A percentile compares a stretch with the other conserved stretches of the same genome.
Conservation (phyloP, 2,329 filamentous ascomycete species). For the Colletotrichum abscissum region DNA sequence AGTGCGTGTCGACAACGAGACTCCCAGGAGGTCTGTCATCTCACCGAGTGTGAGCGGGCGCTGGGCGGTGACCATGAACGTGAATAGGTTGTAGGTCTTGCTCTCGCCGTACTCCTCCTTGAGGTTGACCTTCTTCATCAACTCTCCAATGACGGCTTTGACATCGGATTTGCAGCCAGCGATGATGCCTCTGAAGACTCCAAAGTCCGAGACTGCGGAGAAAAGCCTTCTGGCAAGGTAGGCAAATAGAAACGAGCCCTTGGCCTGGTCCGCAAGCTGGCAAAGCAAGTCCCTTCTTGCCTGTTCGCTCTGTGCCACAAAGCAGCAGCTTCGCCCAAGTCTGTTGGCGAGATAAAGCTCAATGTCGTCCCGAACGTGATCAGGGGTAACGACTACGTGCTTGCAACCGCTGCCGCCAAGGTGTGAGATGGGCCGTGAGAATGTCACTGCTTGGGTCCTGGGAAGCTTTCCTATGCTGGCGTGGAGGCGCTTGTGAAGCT, state of each 20-base stretch:
- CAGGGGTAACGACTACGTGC: conserved; percentile 45
- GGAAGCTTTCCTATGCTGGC: conserved; percentile 42
- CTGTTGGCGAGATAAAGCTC: conserved; percentile 42
- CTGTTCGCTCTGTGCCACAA: conserved; percentile 34
- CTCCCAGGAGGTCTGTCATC: conserved; percentile 46
- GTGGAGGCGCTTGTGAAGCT: conserved; percentile 46
- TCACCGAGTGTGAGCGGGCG: conserved; percentile 47
- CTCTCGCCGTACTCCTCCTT: conserved; percentile 39
- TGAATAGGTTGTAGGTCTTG: conserved; percentile 42
- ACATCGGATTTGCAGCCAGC: conserved; percentile 39
- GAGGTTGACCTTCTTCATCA: conserved; percentile 39
- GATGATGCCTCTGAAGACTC: conserved; percentile 40
- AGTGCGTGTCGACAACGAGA: conserved; percentile 37
- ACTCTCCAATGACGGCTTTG: conserved; percentile 41
- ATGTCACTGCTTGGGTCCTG: conserved; percentile 46
- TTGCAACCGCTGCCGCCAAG: conserved; percentile 43
- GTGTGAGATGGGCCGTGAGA: conserved; percentile 48
- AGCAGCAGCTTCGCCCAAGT: conserved; percentile 36
- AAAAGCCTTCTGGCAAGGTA: conserved; percentile 47
- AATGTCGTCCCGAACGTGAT: conserved; percentile 49
- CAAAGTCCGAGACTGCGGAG: conserved; percentile 32
- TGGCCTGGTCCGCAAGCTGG: conserved; percentile 45
- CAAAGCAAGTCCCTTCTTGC: conserved; percentile 40
- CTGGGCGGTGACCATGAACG: conserved; percentile 48
- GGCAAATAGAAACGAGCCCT: conserved; percentile 51